Evolutionary conservation across 1,284 basidiomycete genomes (phyloP), one percentile per base, ranked within the genome.

Genomic region (Fistulina hepatica): DNA sequence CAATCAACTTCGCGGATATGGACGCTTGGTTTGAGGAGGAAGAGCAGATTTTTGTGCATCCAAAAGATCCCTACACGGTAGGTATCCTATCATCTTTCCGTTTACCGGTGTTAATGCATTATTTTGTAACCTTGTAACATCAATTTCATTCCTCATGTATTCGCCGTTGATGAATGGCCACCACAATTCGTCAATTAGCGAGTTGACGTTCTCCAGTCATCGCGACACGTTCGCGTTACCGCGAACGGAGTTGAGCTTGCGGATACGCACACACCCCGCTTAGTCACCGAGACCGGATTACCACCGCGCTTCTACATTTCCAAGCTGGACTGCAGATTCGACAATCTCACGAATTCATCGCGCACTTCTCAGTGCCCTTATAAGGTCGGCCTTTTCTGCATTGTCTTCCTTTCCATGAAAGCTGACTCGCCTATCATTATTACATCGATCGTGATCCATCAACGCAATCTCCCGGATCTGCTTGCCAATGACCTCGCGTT

Each of bases 21-120:
- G 74, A 77, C 44, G 65, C 67, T 2, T 79, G 76, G 76, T 75
- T 79, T 39, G 76, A 80, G 55, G 77, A 80, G 46, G 76, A 78
- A 30, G 73, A 80, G 39, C 53, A 70, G 42, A 65, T 78, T 23
- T 73, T 64, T 40, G 60, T 65, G 2, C 76, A 81, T 45, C 71
- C 75, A 6, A 78, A 73, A 47, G 75, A 81, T 50, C 76, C 76
- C 0, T 79, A 77, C 56, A 80, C 80, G 64, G 76, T 76, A 8
- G 34, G 48, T 36, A n/a, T 17, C 5, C n/a, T 21, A 12, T 41
- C 36, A n/a, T 15, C 21, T 9, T 31, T 7, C 34, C 21, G 24
- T 31, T 23, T 16, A 33, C 6, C n/a, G n/a, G n/a, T n/a, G n/a
- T n/a, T n/a, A n/a, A n/a, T n/a, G 3, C n/a, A 17, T 17, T 28